Percentiles rank a stretch among this genome's conserved stretches.
phyloP scores from a whole-genome alignment of 441 rosid genomes.

The Erysimum pusillum region DNA sequence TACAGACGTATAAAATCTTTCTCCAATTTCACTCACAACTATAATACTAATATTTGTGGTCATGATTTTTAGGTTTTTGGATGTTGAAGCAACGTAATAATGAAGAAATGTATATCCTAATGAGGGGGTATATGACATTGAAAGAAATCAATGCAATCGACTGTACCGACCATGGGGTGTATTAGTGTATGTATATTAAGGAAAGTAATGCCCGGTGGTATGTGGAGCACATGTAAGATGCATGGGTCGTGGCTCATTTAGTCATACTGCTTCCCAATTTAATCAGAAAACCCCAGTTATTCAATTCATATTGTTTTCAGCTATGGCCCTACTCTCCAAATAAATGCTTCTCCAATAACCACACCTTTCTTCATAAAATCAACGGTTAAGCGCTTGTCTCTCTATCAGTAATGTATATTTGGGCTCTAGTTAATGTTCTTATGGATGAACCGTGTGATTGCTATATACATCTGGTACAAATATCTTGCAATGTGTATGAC shows the following conservation, averaged over 20 bases:
- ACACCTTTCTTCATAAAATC: conserved; percentile 15
- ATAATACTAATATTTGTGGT: background rate
- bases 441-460: conserved; percentile 15
- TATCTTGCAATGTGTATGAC: background rate
- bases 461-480: conserved; percentile 12
- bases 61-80: background rate
- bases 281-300: conserved; percentile 8
- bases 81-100: conserved; percentile 10
- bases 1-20: background rate
- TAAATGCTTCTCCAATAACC: conserved; percentile 27
- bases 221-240: conserved; percentile 38
- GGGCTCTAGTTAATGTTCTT: background rate
- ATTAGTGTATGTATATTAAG: background rate
- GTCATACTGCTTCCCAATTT: conserved; percentile 24
- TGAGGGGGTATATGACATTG: conserved; percentile 8
- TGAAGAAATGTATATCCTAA: background rate
- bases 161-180: conserved; percentile 37
- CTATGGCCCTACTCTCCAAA: conserved; percentile 21
- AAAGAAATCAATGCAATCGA: conserved; percentile 32
- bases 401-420: conserved; percentile 8
- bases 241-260: conserved; percentile 41
- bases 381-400: conserved; percentile 4
- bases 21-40: background rate
- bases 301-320: conserved; percentile 34
- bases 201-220: conserved; percentile 38